Conservation (phyloP, 2,329 filamentous ascomycete genomes). For the Monosporascus sp. region DNA sequence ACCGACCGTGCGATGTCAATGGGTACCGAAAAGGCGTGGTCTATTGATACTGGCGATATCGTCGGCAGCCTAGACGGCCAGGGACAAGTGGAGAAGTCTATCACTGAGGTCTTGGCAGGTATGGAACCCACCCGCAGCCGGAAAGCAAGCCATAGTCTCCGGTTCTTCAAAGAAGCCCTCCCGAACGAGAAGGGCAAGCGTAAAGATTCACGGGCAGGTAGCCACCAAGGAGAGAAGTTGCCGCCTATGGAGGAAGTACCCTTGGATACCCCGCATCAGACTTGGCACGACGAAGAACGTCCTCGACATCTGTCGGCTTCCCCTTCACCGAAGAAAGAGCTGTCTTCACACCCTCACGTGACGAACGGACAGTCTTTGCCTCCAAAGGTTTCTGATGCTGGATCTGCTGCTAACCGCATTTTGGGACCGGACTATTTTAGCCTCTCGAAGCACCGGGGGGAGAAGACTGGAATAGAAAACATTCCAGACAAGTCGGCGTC, state of each 20-base stretch:
- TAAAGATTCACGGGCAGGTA: conserved; percentile 36
- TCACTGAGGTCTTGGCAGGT: conserved; percentile 55
- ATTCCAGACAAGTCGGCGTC: conserved; percentile 2
- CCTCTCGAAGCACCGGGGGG: conserved; percentile 11
- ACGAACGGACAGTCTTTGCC: conserved; percentile 15
- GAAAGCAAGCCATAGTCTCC: conserved; percentile 61
- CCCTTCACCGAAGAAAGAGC: conserved; percentile 18
- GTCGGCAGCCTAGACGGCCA: conserved; percentile 46
- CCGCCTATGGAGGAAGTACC: conserved; percentile 29
- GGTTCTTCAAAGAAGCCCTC: conserved; percentile 62
- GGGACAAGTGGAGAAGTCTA: conserved; percentile 60
- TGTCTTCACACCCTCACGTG: conserved; percentile 10
- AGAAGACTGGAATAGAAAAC: conserved; percentile 7
- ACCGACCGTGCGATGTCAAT: conserved; percentile 37
- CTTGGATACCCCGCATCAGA: conserved; percentile 11
- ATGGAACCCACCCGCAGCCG: conserved; percentile 60
- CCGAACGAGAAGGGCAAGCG: conserved; percentile 53
- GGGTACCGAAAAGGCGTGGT: conserved; percentile 57
- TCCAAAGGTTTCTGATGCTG: conserved; percentile 5
- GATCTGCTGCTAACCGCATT: conserved; percentile 8
- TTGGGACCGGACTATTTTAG: conserved; percentile 20
- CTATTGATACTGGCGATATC: conserved; percentile 49
- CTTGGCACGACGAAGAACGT: conserved; percentile 10
- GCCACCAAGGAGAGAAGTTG: conserved; percentile 34
- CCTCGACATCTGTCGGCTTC: conserved; percentile 16